Conservation (phyloP, 495 filamentous ascomycete genomes). For the Tuber microsphaerosporum region DNA sequence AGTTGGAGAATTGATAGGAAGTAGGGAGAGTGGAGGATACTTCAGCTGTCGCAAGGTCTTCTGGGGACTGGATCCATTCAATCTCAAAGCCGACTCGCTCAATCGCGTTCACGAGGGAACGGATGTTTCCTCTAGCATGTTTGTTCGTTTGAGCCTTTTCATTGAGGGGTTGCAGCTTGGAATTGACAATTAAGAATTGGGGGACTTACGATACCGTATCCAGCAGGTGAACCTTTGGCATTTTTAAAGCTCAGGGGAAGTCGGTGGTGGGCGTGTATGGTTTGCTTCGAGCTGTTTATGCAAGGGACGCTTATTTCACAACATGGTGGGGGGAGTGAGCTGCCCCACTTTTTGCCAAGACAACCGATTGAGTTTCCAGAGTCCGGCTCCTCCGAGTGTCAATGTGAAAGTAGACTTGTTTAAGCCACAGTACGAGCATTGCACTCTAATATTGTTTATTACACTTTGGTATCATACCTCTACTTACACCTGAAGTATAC, state of each 20-base stretch:
- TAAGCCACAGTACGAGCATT: background rate
- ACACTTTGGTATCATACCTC: background rate
- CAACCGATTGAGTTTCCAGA: background rate
- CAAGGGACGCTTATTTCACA: background rate
- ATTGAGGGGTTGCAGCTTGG: background rate
- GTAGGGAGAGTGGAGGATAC: constrained; percentile 47
- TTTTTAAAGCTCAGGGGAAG: constrained; percentile 42
- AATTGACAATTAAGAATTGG: background rate
- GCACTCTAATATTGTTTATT: background rate
- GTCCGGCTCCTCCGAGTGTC: background rate
- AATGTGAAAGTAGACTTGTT: background rate
- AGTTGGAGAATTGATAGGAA: background rate
- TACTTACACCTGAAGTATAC: background rate
- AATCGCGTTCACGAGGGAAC: constrained; percentile 92
- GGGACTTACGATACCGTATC: constrained; percentile 48
- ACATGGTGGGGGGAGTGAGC: constrained; percentile 18
- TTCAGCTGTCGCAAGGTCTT: constrained; percentile 75
- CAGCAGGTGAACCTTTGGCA: constrained; percentile 87
- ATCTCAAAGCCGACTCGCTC: constrained; percentile 88
- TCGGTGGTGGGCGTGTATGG: background rate
- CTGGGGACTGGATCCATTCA: constrained; percentile 80
- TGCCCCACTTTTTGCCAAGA: constrained; percentile 34
- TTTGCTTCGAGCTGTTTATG: background rate
- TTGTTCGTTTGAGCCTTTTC: constrained; percentile 19
- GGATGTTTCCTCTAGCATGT: constrained; percentile 66